Base-by-base conservation (phyloP, 176 grass and related monocot genomes). In the Zoysia japonica region DNA sequence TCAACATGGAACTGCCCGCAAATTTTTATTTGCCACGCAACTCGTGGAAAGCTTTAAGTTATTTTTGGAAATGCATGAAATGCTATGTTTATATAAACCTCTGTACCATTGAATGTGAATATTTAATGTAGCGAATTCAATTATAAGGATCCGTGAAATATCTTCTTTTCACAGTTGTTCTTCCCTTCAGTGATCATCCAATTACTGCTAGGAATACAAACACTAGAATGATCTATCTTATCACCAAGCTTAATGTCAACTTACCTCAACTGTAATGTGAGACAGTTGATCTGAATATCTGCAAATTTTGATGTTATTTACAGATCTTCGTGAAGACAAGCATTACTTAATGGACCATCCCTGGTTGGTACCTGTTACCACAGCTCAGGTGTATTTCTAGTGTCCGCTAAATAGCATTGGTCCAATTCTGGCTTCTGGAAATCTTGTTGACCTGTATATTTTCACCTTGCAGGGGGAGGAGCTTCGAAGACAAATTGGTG, bases 251-350 rank as follows among this genome's bases (percentile, higher is more conserved):
- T 67, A 82, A 12, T 70, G 20, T 71, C 7, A 20, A 50, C 37
- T 48, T 13, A 80, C 9, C 52, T 39, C 8, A 16, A 17, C 11
- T 55, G 7, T 72, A 15, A 52, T 67, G 13, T 77, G 57, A 74
- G 16, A 66, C 39, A 60, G 41, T 78, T 55, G 5, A 17, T 67
- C 37, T 54, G 54, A 44, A 42, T 78, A 64, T 89, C 66, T 59
- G 52, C 0, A 56, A 81, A 78, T 72, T 15, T 16, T 85, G 11
- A 60, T 85, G 28, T 28, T 28, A 46, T 54, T 56, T 81, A 7
- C 71, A 99, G 96, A 99, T 99, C 93, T 99, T 84, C 96, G 96
- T 79, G 96, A 99, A 89, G 92, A 99, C 76, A 99, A 95, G 60
- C 92, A 99, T 59, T 99, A 99, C 75, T 84, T 99, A 71, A 71